Base-by-base conservation (phyloP, 495 filamentous ascomycete species). In the Talaromyces liani region DNA sequence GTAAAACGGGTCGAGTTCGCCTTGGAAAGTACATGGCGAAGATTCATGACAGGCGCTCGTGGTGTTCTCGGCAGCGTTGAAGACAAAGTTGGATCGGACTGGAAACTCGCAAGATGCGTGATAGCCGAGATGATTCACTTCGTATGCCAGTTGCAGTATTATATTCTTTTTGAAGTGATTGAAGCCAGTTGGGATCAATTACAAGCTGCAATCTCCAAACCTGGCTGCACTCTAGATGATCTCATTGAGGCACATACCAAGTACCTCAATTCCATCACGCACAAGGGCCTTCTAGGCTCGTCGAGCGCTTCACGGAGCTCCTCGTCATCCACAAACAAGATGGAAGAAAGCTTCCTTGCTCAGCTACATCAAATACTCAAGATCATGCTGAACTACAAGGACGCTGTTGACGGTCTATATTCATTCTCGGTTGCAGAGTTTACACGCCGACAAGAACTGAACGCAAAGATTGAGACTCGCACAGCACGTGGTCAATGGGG, bases 91-190 rank as follows among this genome's bases (percentile, higher is more conserved):
- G 87, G 88, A 18, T 74, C 84, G 33, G 91, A 93, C 47, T 99
- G 95, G 95, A 97, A 96, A 71, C 83, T 77, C 25, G 93, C 92
- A 34, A 82, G 93, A 67, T 92, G 94, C 53, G 87, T 85, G 20
- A 85, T 97, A 18, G 92, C 93, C 20, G 95, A 98, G 72, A 99
- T 99, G 95, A 90, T 97, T 7, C 95, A 98, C 72, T 97, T 99
- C 66, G 90, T 98, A 68, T 89, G 90, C 63, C 95, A 99, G 73
- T 82, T 99, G 34, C 95, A 98, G 72, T 97, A 97, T 76, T 99
- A 99, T 74, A 97, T 99, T 67, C 84, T 99, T 18, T 97, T 97
- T 69, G 94, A 98, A 73, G 95, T 99, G 66, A 98, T 99, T 71
- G 94, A 98, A 74, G 85, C 87, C 60, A 90, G 88, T 61, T 99